Base-by-base conservation (phyloP, 345 rosid species). In the Heritiera littoralis region DNA sequence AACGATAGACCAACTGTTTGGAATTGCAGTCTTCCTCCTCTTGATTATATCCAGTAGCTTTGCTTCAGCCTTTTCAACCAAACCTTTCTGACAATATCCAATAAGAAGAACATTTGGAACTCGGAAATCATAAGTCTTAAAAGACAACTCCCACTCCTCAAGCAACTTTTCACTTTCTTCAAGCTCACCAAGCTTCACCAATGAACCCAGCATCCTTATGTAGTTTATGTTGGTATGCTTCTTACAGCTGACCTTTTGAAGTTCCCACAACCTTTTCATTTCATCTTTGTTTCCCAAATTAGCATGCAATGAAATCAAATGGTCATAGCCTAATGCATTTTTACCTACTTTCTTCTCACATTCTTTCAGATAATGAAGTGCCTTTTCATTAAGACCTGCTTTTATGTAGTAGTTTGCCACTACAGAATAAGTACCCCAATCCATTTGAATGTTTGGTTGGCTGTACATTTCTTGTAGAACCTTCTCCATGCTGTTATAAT, bases 41-140 rank as follows among this genome's bases (percentile, higher is more conserved):
- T 69, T 74, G 35, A 78, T 59, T 63, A 80, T 77, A 71, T 74
- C 86, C 20, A 15, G 79, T 18, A 88, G 83, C 75, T 77, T 66
- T 46, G 76, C 81, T 79, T 86, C 85, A 7, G 88, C 89, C 45
- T 83, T 84, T 66, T 86, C 88, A 51, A 83, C n/a, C 48, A 74
- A 74, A 35, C 89, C 88, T 68, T 75, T 83, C 60, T 77, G 78
- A 12, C 78, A 82, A 68, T 80, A 86, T 54, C 89, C 87, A 7
- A 85, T 82, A 38, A 88, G 86, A 70, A 88, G 77, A 18, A 79
- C 75, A 79, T 85, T 88, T 72, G 91, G 91, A 66, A 88, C 91
- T 40, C 83, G 84, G 67, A 79, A 82, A 83, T 88, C 89, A 72
- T 78, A 86, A 46, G 10, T 78, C 18, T 77, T 61, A 66, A 80